Evolutionary conservation across 495 filamentous ascomycete species (phyloP), one percentile per base, ranked within the genome.

Genomic region (Penicillium alfredii): DNA sequence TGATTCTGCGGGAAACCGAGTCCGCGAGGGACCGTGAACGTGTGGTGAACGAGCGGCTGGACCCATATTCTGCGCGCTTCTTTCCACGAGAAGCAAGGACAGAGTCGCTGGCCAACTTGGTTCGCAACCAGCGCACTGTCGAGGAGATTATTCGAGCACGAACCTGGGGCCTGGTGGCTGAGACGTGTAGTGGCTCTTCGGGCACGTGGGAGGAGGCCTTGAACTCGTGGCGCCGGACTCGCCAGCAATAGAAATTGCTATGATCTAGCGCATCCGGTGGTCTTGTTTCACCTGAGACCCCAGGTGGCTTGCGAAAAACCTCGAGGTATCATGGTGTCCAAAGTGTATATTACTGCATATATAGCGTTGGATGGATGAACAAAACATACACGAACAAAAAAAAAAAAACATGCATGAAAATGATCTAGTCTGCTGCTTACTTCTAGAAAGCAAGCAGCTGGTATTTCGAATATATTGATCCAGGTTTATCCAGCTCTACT

Each of bases 51-150:
- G 92, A 96, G 58, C 69, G 92, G 40, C 60, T 97, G 37, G 92
- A 98, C 62, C 92, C 92, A 11, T 98, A 98, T 51, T 88, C 82
- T 12, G 86, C 68, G 14, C 71, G 90, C 17, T 94, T 82, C 51
- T 90, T 88, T 42, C 88, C 89, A 0, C 69, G 74, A 28, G 88
- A 97, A 60, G 72, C 85, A 28, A 71, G 89, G 38, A 93, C 90
- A 1, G 86, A 98, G 63, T 75, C 74, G 25, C 55, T 98, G 30
- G 88, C 88, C 8, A 72, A 63, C 20, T 42, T 94, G 29, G 60
- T 97, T 20, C 75, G 90, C 44, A 88, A 86, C 58, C 89, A 98
- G 64, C 73, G 82, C 44, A 77, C 76, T 10, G 84, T 98, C 13
- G 92, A 98, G 59, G 75, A 77, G 22, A 96, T 97, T 26, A 78